Conservation (phyloP, 768 basidiomycete species). For the Pleurotus tuber-regium region DNA sequence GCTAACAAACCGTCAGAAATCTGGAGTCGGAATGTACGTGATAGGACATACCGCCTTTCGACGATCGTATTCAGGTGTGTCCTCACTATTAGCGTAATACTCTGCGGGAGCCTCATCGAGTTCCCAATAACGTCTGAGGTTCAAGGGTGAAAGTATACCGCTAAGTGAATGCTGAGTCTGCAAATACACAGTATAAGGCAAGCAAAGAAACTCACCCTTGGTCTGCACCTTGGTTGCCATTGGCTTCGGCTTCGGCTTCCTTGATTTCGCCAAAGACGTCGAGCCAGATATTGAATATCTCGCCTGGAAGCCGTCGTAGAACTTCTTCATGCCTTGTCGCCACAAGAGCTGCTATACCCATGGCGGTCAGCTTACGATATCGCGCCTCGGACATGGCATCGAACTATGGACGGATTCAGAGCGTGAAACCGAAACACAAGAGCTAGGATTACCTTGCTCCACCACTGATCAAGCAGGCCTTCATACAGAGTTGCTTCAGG, state of each 20-base stretch:
- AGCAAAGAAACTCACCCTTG: constrained; percentile 24
- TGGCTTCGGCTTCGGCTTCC: constrained; percentile 50
- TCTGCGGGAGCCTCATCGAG: constrained; percentile 52
- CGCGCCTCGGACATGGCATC: constrained; percentile 88
- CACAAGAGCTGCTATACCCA: constrained; percentile 77
- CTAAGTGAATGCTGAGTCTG: background rate
- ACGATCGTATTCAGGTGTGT: constrained; percentile 74
- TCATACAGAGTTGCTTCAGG: constrained; percentile 61
- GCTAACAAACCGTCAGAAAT: constrained; percentile 35
- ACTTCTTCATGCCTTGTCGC: constrained; percentile 74
- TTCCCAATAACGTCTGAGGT: constrained; percentile 70
- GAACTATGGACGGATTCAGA: constrained; percentile 47
- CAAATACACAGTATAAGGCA: background rate
- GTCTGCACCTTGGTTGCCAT: constrained; percentile 29
- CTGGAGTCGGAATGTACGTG: constrained; percentile 7
- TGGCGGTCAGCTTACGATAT: constrained; percentile 79
- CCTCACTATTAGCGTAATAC: constrained; percentile 64
- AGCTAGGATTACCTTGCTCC: constrained; percentile 60
- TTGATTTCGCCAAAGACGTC: constrained; percentile 87
- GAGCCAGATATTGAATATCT: constrained; percentile 84
- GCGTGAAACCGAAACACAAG: background rate
- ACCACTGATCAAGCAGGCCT: constrained; percentile 74
- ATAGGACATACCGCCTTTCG: constrained; percentile 57
- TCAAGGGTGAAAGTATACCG: constrained; percentile 26
- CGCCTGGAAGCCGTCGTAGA: constrained; percentile 64